Percentiles rank a stretch among this genome's conserved stretches.
phyloP scores from a whole-genome alignment of 2,329 filamentous ascomycete genomes.

The Alternaria atra region DNA sequence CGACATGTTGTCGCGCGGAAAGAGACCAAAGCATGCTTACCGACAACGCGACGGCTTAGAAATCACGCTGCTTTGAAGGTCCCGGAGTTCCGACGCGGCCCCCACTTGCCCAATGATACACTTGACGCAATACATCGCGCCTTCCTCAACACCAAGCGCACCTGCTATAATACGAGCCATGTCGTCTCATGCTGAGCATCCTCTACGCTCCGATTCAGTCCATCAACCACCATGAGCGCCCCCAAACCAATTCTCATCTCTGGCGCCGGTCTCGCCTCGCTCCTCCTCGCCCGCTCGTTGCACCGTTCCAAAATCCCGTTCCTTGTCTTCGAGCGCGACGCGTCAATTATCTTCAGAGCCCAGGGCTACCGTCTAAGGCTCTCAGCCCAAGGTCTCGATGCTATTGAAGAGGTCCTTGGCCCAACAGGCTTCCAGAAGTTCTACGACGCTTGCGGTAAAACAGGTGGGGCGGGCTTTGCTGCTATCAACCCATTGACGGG shows the following conservation, averaged over 20 bases:
- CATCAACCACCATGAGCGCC: conserved; percentile 25
- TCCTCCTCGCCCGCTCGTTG: conserved; percentile 44
- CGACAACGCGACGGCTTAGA: neutral
- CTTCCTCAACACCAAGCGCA: neutral
- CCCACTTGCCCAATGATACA: neutral
- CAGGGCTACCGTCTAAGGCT: conserved; percentile 71
- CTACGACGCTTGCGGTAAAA: conserved; percentile 68
- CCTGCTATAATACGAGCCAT: conserved; percentile 11
- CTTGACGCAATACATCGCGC: neutral
- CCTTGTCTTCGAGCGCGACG: conserved; percentile 53
- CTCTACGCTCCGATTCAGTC: neutral
- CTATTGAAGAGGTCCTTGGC: conserved; percentile 67
- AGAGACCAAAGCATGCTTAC: neutral
- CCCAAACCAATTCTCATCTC: conserved; percentile 54
- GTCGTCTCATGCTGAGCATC: neutral
- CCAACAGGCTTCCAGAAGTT: conserved; percentile 62
- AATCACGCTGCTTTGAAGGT: neutral
- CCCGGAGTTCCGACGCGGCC: neutral
- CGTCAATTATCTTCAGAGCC: conserved; percentile 63
- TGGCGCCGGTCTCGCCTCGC: conserved; percentile 43
- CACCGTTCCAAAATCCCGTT: conserved; percentile 44
- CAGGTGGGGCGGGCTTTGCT: conserved; percentile 63
- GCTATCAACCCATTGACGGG: conserved; percentile 64
- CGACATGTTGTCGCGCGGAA: neutral
- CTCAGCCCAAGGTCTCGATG: conserved; percentile 65